Percentiles rank a stretch among this genome's conserved stretches.
These are phyloP conservation scores for Conringia planisiliqua DNA, from an alignment of 345 rosid species.

Conservation along the genomic window DNA sequence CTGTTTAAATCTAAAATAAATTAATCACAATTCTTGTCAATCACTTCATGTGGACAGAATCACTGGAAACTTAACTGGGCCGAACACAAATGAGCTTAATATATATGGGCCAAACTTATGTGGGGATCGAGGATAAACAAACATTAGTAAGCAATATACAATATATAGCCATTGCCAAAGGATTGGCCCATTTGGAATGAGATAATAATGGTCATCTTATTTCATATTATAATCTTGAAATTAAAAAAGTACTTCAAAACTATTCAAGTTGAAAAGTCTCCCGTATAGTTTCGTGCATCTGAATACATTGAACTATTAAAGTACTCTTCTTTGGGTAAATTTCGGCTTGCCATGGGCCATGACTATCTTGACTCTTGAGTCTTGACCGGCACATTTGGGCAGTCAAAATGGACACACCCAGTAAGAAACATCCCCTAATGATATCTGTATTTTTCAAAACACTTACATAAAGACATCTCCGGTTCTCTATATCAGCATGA, in stretches of 20 bases:
- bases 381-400: background rate
- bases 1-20: background rate
- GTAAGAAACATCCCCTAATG: background rate
- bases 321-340: background rate
- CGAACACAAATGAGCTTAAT: background rate
- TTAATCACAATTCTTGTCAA: background rate
- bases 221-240: background rate
- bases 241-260: background rate
- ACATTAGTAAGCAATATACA: background rate
- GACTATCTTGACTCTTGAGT: background rate
- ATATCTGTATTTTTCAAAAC: background rate
- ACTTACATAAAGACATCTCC: background rate
- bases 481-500: background rate
- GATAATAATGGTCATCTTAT: background rate
- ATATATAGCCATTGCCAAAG: background rate
- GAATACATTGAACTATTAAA: background rate
- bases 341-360: background rate
- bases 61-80: background rate
- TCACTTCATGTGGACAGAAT: background rate
- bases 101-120: background rate
- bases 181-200: background rate
- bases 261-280: background rate
- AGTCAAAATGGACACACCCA: constrained; percentile 3
- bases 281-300: background rate
- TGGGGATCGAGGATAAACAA: background rate